Base-by-base conservation (phyloP, 192 early-diverging fungal genomes). In the Backusella morwellensis region DNA sequence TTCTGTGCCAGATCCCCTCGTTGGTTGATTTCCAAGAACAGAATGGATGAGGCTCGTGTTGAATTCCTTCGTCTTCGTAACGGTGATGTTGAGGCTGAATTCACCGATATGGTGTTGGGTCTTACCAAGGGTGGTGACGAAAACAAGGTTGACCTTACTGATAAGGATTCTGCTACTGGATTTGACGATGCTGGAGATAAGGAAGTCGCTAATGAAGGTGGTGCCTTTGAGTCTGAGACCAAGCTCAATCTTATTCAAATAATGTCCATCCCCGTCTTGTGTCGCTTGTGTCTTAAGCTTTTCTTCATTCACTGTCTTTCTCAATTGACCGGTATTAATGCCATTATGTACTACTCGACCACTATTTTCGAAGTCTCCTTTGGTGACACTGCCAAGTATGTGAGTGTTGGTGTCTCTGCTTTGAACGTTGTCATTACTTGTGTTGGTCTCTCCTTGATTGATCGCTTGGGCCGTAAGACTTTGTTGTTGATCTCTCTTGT, bases 281-380 rank as follows among this genome's bases (percentile, higher is more conserved):
- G 56, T 36, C 73, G 85, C 47, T 84, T 86, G 36, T 86, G 86
- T 36, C 73, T 91, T 47, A 86, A 84, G 5, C 76, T 95, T 69
- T 89, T 91, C 81, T 70, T 88, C 23, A 75, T 89, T 52, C 91
- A 93, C 82, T 66, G 47, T 17, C 70, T 66, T 36, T 75, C 74
- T 44, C 93, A 93, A 80, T 80, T 95, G 19, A 87, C 88, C 36
- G 92, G 93, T 35, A 92, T 93, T 80, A 90, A 91, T 42, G 85
- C 87, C 2, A 88, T 91, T 29, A 86, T 92, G 70, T 93, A 89
- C 73, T 90, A 91, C 79, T 88, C 86, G 72, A 88, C 88, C 34
- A 85, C 86, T 23, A 89, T 95, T 19, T 93, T 95, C 78, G 80
- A 83, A 6, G 78, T 87, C 11, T 84, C 85, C 0, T 90, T 92